Base-by-base conservation (phyloP, 192 early-diverging fungal species). In the Linnemannia schmuckeri region DNA sequence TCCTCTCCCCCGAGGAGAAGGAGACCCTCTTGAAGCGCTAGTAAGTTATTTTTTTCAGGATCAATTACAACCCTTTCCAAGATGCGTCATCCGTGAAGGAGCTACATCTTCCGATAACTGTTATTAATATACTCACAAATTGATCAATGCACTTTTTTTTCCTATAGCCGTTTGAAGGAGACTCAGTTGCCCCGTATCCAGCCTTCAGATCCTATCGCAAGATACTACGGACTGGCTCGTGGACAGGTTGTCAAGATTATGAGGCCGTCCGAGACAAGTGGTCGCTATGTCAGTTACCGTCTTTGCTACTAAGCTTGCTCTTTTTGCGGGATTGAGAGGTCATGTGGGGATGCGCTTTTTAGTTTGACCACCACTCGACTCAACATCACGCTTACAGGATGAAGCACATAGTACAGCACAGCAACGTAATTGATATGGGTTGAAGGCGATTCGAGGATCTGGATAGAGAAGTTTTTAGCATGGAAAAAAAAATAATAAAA, bases 201-300 rank as follows among this genome's bases (percentile, higher is more conserved):
- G 74, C 89, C 88, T 40, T 94, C 91, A 44, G 98, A 99, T 81
- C 97, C 98, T 0, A 94, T 99, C 30, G 98, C 98, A 81, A 92
- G 96, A 83, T 99, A 98, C 92, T 99, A 98, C 81, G 98, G 98
- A 13, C 91, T 99, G 89, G 92, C 93, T 52, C 92, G 94, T 70
- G 96, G 94, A 47, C 94, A 96, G 89, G 96, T 99, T 18, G 97
- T 99, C 41, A 97, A 97, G 89, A 99, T 99, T 71, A 96, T 97
- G 82, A 90, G 98, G 73, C 94, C 96, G 35, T 95, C 94, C 82
- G 98, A 99, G 90, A 99, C 98, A 24, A 97, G 97, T 74, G 98
- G 98, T 74, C 96, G 97, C 69, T 99, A 99, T 80, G 94, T 99
- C 70, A 99, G 97, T 79, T 99, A 99, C 90, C 94, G 98, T 41